Percentiles rank a stretch among this genome's conserved stretches.
Conservation (phyloP, 1,139 yeast species). For the Debaryomyces sp. region DNA sequence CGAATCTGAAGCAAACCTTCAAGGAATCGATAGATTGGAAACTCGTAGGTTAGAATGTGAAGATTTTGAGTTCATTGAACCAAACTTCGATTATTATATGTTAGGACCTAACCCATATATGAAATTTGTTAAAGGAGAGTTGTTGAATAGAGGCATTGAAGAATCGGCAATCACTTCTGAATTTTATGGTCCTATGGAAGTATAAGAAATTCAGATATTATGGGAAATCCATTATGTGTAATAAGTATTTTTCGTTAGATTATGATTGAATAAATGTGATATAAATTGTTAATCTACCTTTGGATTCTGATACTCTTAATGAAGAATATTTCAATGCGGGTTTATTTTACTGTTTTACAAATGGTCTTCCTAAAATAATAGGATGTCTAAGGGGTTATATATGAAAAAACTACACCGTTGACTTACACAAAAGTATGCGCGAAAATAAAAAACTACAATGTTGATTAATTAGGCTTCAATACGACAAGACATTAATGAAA, state of each 20-base stretch:
- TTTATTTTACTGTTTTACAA: too few species aligned
- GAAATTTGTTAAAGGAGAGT: conserved; percentile 26
- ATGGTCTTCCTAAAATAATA: too few species aligned
- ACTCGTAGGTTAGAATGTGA: conserved; percentile 12
- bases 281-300: too few species aligned
- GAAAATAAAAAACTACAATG: background rate
- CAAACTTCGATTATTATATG: conserved; percentile 30
- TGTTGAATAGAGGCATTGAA: conserved; percentile 7
- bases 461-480: background rate
- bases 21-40: conserved; percentile 14
- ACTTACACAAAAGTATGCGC: background rate
- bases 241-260: too few species aligned
- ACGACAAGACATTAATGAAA: too few species aligned
- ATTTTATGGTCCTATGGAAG: conserved; percentile 11
- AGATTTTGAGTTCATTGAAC: conserved; percentile 19
- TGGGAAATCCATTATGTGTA: too few species aligned
- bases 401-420: background rate
- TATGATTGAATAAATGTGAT: too few species aligned
- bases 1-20: conserved; percentile 7
- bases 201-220: background rate
- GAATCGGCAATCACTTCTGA: conserved; percentile 8
- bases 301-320: too few species aligned
- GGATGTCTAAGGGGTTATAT: too few species aligned
- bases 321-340: too few species aligned
- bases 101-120: conserved; percentile 41